Base-by-base conservation (phyloP, 257 asterid species). In the Salvia rosmarinus region DNA sequence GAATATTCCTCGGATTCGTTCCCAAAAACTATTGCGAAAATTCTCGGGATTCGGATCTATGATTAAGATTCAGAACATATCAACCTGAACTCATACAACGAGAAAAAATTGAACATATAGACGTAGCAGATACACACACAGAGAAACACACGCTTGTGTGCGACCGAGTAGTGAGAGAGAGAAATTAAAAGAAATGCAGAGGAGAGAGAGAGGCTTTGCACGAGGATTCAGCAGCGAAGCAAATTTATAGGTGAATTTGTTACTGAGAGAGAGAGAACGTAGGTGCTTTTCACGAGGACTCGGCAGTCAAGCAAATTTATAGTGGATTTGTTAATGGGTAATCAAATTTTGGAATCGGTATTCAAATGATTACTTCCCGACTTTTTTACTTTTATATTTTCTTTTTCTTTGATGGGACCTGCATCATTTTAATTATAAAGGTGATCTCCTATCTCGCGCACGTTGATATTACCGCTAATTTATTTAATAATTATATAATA, bases 1-100 rank as follows among this genome's bases (percentile, higher is more conserved):
- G 50, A 67, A 55, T 16, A 44, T 51, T 54, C 74, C 69, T 44
- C 60, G 14, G 72, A 75, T 75, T 49, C 58, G 66, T 6, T 14
- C 35, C 46, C 65, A n/a, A 23, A 74, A 58, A n/a, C n/a, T n/a
- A 16, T 17, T 40, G 39, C 64, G 4, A 44, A 52, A 59, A 35
- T 44, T 64, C 44, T 50, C 16, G 42, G 16, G 76, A 68, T 73
- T 68, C 35, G 72, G 81, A 72, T 72, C 79, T 56, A 39, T 16
- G 71, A 63, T 68, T 12, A 61, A 56, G 78, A 77, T 58, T 64
- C 75, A 44, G 12, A 35, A 19, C 57, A 49, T 13, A 37, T 57
- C 39, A 55, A 56, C 42, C 61, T 23, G 40, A 72, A 25, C 23
- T 49, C 32, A 21, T 16, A 39, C n/a, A 54, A 13, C n/a, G 19